A percentile compares a stretch with the other conserved stretches of the same genome.
Conservation (phyloP, 208 protist genomes). For the Crithidia fasciculata region DNA sequence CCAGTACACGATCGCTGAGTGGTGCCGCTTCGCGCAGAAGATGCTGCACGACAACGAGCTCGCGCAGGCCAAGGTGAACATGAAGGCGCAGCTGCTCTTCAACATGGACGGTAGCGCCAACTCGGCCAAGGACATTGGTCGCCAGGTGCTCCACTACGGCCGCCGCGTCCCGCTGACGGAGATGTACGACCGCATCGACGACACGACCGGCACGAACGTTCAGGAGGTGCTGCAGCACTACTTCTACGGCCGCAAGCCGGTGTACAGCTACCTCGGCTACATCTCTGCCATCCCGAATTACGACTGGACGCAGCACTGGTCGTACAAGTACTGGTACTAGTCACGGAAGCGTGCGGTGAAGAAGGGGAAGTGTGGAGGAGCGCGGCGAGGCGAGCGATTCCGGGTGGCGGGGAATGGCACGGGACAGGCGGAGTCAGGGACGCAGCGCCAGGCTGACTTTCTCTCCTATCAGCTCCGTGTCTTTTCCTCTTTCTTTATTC, state of each 20-base stretch:
- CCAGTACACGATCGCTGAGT: constrained; percentile 90
- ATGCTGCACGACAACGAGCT: constrained; percentile 86
- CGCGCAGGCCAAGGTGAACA: constrained; percentile 87
- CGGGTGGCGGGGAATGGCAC: no score
- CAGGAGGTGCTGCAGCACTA: constrained; percentile 92
- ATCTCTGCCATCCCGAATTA: constrained; percentile 84
- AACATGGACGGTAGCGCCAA: constrained; percentile 90
- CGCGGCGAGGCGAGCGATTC: background rate
- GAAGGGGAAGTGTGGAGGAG: background rate
- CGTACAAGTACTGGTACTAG: constrained; percentile 94
- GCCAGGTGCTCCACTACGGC: constrained; percentile 86
- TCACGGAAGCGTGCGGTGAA: background rate
- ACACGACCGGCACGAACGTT: constrained; percentile 83
- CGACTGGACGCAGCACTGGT: constrained; percentile 90
- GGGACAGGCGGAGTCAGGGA: no score
- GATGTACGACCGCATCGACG: constrained; percentile 93
- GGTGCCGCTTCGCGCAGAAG: constrained; percentile 87
- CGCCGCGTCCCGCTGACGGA: constrained; percentile 86
- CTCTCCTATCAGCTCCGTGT: no score
- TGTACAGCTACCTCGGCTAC: constrained; percentile 89
- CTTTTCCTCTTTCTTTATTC: no score
- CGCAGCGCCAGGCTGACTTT: no score
- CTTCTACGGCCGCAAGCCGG: constrained; percentile 90
- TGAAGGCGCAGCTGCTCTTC: constrained; percentile 90
- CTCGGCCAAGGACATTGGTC: constrained; percentile 86